Evolutionary conservation across 176 grass and related monocot genomes (phyloP).

Genomic region (Areca catechu): DNA sequence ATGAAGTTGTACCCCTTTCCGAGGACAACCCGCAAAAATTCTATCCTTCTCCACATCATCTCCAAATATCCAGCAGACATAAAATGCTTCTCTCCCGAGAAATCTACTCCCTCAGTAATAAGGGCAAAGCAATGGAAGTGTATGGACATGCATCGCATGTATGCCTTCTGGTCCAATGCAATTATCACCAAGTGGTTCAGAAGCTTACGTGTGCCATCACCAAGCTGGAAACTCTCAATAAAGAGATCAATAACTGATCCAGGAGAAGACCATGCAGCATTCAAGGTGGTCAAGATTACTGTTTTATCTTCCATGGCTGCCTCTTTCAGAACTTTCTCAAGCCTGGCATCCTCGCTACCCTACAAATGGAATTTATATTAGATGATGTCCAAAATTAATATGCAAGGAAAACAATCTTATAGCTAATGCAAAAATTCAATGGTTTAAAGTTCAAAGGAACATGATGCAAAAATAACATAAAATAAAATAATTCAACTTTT

Average conservation of each 20-base stretch:
- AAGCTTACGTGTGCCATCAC: constrained; percentile 34
- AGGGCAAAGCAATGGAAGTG: constrained; percentile 61
- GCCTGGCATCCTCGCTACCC: constrained; percentile 44
- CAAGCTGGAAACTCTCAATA: constrained; percentile 47
- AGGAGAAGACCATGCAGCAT: constrained; percentile 55
- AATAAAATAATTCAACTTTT: too few species aligned
- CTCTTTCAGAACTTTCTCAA: constrained; percentile 45
- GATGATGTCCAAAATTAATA: too few species aligned
- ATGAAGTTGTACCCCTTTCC: constrained; percentile 75
- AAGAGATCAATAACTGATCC: constrained; percentile 68
- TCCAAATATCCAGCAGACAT: constrained; percentile 55
- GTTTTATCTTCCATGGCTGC: constrained; percentile 57
- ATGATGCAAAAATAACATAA: too few species aligned
- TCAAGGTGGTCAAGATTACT: constrained; percentile 54
- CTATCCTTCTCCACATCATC: constrained; percentile 82
- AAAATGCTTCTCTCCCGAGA: constrained; percentile 63
- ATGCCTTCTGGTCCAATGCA: constrained; percentile 51
- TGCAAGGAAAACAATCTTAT: too few species aligned
- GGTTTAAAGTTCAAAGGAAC: too few species aligned
- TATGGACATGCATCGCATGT: constrained; percentile 42
- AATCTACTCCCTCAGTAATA: constrained; percentile 38
- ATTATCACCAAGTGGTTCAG: constrained; percentile 61
- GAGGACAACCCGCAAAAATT: constrained; percentile 62
- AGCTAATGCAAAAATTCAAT: too few species aligned
- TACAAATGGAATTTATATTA: constrained; percentile 13